Evolutionary conservation across 176 grass and related monocot genomes (phyloP), one percentile per base, ranked within the genome.

Genomic region (Oryza glaberrima): DNA sequence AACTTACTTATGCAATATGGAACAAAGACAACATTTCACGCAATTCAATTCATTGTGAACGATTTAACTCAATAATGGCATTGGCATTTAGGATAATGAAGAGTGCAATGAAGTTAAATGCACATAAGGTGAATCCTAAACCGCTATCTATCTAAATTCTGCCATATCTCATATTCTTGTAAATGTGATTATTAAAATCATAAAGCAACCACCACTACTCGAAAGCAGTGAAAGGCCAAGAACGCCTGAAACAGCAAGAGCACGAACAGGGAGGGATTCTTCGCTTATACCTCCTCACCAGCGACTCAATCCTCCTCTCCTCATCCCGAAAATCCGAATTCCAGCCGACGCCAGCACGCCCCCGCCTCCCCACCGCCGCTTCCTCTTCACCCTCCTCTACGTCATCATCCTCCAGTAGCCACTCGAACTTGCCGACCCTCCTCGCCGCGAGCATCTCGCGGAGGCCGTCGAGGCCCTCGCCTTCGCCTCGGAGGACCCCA

Each of bases 391-490:
- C 82, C n/a, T 32, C 48, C 67, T 95, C 93, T 19, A 95, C 45
- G 72, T 98, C 92, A 65, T 91, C 90, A 69, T 91, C 90, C 46
- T 89, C 91, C 76, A 98, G 71, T 10, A 98, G 78, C 95, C 91
- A 95, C 56, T 70, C 68, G 73, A 95, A 92, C 8, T 72, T 51
- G 25, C 66, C 91, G 7, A 43, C 87, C 56, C 86, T 93, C 87
- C 95, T 95, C 70, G 81, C 86, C 45, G 79, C 86, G 5, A 98
- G 83, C 91, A 95, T 93, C 82, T 88, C 91, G 72, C 87, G 85
- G 73, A 98, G 77, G 54, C 87, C 93, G 32, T 82, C 87, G 65
- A 98, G 79, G 64, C 85, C 88, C 70, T 93, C 89, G 5, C 67
- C 65, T 36, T 46, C 80, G 44, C 72, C 65, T 36, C 40, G 77